Evolutionary conservation across 352 stramenopile species (phyloP).

Genomic region (Saprolegnia diclina): DNA sequence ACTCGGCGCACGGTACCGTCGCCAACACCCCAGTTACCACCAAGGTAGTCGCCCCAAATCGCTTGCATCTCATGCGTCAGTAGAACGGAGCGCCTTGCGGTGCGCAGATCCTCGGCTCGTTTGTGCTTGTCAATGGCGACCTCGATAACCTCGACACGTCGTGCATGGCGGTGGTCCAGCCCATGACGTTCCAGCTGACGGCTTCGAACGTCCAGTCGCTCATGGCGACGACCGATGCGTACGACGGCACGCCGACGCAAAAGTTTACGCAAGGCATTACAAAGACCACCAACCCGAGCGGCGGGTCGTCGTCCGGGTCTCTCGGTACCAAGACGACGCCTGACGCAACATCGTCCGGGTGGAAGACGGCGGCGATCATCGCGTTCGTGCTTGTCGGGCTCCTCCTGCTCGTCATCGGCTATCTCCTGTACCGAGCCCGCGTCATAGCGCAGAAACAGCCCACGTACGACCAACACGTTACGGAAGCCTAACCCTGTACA

Average conservation of each 20-base stretch:
- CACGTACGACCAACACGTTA: background rate
- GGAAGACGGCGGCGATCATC: constrained; percentile 5
- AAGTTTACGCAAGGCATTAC: background rate
- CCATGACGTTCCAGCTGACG: constrained; percentile 32
- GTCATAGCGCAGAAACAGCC: background rate
- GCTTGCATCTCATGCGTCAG: background rate
- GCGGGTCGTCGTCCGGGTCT: background rate
- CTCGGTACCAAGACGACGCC: background rate
- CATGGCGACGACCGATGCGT: constrained; percentile 37
- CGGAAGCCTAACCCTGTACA: background rate
- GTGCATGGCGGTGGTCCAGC: constrained; percentile 37
- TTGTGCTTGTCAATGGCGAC: constrained; percentile 36
- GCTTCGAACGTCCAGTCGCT: constrained; percentile 21
- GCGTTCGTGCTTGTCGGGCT: background rate
- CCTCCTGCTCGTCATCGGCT: background rate
- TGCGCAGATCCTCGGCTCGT: constrained; percentile 41
- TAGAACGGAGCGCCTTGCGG: constrained; percentile 33
- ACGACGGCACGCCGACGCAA: constrained; percentile 33
- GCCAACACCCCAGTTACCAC: constrained; percentile 33
- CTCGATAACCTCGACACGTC: constrained; percentile 40
- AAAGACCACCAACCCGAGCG: background rate
- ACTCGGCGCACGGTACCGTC: constrained; percentile 36
- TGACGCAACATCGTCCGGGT: background rate
- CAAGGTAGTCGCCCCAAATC: constrained; percentile 27
- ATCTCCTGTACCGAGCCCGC: background rate